Conservation (phyloP, 768 basidiomycete species). For the Dictyophora rubrovolvata region DNA sequence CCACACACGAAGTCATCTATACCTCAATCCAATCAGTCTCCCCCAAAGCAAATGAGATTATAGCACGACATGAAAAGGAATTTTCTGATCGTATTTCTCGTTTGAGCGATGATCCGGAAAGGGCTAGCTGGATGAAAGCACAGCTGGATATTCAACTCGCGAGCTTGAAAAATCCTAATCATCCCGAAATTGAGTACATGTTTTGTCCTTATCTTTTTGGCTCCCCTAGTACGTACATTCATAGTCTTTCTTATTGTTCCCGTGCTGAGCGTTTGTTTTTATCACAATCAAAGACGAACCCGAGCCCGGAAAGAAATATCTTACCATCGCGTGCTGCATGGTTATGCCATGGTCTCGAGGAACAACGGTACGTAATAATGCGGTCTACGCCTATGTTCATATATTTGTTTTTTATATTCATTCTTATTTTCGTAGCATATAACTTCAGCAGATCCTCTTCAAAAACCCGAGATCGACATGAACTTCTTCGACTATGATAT, state of each 20-base stretch:
- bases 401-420: not conserved
- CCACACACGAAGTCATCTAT: not conserved
- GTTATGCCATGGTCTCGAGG: slow-evolving; percentile 41
- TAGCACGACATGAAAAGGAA: not conserved
- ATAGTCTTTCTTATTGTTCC: not conserved
- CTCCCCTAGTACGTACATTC: not conserved
- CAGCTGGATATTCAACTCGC: not conserved
- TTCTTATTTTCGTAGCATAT: slow-evolving; percentile 11
- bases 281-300: not conserved
- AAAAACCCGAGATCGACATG: slow-evolving; percentile 29
- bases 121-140: not conserved
- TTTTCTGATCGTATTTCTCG: not conserved
- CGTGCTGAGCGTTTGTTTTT: not conserved
- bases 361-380: slow-evolving; percentile 26
- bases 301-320: slow-evolving; percentile 32
- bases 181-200: not conserved
- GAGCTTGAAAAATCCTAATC: not conserved
- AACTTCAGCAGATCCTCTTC: slow-evolving; percentile 23
- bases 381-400: too few species aligned
- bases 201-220: not conserved
- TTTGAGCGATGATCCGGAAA: not conserved
- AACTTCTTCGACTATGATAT: slow-evolving; percentile 25
- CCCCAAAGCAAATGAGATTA: not conserved
- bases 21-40: not conserved
- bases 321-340: slow-evolving; percentile 25